Percentiles rank a stretch among this genome's conserved stretches.
phyloP scores from a whole-genome alignment of 2,329 filamentous ascomycete species.

The Aspergillus puulaauensis region DNA sequence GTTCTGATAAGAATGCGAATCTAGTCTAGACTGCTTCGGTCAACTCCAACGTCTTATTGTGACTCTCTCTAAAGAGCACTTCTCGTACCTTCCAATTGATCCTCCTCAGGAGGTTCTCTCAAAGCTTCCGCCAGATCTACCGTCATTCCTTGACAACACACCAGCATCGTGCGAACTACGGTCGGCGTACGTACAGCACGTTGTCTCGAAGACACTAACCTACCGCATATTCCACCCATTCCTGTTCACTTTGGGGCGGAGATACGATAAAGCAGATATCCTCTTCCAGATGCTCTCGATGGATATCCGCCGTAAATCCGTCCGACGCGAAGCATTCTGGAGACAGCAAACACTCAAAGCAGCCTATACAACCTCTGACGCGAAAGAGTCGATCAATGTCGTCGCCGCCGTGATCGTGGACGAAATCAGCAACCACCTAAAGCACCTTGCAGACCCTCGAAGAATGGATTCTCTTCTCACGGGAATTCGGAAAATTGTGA shows the following conservation, averaged over 20 bases:
- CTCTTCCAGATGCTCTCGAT: constrained; percentile 56
- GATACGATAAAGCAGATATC: constrained; percentile 57
- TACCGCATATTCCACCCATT: constrained; percentile 59
- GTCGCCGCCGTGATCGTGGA: constrained; percentile 57
- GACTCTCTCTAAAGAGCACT: constrained; percentile 53
- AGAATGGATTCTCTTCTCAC: constrained; percentile 52
- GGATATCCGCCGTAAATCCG: constrained; percentile 57
- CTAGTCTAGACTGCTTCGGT: constrained; percentile 53
- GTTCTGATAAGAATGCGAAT: constrained; percentile 41
- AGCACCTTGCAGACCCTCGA: constrained; percentile 53
- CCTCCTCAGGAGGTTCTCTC: constrained; percentile 52
- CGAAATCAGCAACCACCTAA: constrained; percentile 56
- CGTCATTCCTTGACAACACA: constrained; percentile 55
- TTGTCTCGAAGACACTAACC: constrained; percentile 57
- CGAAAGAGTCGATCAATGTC: constrained; percentile 57
- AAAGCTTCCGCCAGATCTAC: constrained; percentile 53
- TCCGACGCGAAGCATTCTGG: constrained; percentile 58
- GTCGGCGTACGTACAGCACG: constrained; percentile 55
- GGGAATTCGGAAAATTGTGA: constrained; percentile 56
- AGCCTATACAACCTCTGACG: constrained; percentile 56
- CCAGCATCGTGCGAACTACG: constrained; percentile 53
- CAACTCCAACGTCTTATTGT: constrained; percentile 53
- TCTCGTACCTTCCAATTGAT: constrained; percentile 52
- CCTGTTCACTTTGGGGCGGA: constrained; percentile 55
- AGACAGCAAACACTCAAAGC: constrained; percentile 58